Evolutionary conservation across 2,329 filamentous ascomycete genomes (phyloP).

Genomic region (Fusarium sp.): DNA sequence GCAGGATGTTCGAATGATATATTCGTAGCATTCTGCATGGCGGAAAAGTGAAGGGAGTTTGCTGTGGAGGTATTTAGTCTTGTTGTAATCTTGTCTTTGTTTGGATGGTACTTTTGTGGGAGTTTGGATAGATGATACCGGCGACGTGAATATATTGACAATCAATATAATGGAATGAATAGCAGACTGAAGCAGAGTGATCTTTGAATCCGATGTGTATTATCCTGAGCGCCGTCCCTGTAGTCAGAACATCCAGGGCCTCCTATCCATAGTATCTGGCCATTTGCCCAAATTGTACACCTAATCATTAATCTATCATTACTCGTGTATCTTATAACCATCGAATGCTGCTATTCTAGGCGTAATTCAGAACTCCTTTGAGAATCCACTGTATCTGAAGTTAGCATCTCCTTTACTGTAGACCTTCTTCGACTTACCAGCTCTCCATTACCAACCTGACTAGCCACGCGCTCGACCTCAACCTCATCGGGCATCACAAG

Average conservation of each 20-base stretch:
- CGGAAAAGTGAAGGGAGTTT: conserved; percentile 19
- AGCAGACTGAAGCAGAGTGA: background rate
- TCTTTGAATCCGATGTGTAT: background rate
- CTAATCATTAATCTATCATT: conserved; percentile 33
- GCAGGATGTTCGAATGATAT: conserved; percentile 7
- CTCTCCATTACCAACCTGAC: conserved; percentile 87
- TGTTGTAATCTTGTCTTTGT: conserved; percentile 17
- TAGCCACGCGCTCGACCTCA: conserved; percentile 80
- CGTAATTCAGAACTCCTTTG: conserved; percentile 65
- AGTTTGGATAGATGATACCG: conserved; percentile 47
- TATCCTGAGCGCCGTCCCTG: background rate
- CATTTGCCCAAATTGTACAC: background rate
- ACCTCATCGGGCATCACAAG: conserved; percentile 84
- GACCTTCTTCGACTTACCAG: conserved; percentile 62
- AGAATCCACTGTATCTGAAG: conserved; percentile 71
- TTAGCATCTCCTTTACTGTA: conserved; percentile 1
- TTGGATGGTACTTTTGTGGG: conserved; percentile 24
- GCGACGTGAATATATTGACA: conserved; percentile 43
- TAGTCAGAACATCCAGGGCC: background rate
- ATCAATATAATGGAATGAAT: conserved; percentile 39
- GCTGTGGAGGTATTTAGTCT: conserved; percentile 12
- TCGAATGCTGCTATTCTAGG: conserved; percentile 13
- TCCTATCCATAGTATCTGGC: background rate
- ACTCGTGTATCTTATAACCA: conserved; percentile 25
- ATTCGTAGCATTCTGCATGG: conserved; percentile 15